A percentile compares a stretch with the other conserved stretches of the same genome.
Evolutionary conservation across 2,329 filamentous ascomycete genomes (phyloP).

Genomic region (Lachnellula suecica): DNA sequence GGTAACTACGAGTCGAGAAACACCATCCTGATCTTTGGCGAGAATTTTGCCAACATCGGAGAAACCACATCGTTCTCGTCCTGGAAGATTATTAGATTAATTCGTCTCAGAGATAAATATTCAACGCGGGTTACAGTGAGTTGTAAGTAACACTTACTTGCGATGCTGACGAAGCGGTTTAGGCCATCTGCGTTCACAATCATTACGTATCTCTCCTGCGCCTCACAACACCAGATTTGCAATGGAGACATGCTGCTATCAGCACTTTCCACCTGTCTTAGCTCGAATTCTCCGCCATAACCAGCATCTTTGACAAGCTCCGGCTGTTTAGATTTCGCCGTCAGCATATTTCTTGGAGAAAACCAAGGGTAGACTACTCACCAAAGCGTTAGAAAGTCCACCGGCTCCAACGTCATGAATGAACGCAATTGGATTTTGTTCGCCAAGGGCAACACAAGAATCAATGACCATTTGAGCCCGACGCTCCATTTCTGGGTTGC

Average conservation of each 20-base stretch:
- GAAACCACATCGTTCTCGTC: slow-evolving; percentile 86
- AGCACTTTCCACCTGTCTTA: slow-evolving; percentile 89
- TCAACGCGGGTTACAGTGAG: not conserved
- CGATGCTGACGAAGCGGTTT: slow-evolving; percentile 71
- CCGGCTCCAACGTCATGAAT: slow-evolving; percentile 98
- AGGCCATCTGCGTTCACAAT: slow-evolving; percentile 79
- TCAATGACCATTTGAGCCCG: slow-evolving; percentile 98
- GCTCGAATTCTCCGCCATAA: slow-evolving; percentile 85
- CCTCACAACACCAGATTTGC: slow-evolving; percentile 97
- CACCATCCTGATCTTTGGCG: slow-evolving; percentile 58
- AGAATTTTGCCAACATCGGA: slow-evolving; percentile 84
- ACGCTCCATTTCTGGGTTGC: slow-evolving; percentile 94
- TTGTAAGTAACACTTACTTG: slow-evolving; percentile 40
- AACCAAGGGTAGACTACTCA: no score
- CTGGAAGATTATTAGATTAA: slow-evolving; percentile 33
- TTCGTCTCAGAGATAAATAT: not conserved
- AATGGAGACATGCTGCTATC: slow-evolving; percentile 92
- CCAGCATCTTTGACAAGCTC: slow-evolving; percentile 91
- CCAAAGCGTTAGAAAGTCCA: slow-evolving; percentile 78
- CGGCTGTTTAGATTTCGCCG: no score
- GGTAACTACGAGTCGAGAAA: slow-evolving; percentile 73
- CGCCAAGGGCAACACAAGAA: slow-evolving; percentile 80
- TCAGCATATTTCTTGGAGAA: no score
- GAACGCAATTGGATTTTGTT: slow-evolving; percentile 87
- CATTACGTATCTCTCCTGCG: slow-evolving; percentile 93